Percentiles rank a stretch among this genome's conserved stretches.
These are phyloP conservation scores for Xylariaceae sp. DNA, from an alignment of 2,329 filamentous ascomycete genomes.

Conservation along the genomic window DNA sequence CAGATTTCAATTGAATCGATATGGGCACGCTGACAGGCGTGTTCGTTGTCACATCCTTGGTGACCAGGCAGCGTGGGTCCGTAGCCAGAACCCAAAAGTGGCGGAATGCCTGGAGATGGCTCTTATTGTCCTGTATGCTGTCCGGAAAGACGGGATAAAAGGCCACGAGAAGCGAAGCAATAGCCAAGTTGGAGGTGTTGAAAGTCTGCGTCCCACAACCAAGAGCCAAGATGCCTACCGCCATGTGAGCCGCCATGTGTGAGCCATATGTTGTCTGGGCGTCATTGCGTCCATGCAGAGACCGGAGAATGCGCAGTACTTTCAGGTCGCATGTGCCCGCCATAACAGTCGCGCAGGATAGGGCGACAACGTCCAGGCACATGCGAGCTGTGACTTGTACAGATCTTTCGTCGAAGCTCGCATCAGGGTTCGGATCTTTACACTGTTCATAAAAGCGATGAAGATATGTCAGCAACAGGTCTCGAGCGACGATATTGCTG, in stretches of 20 bases:
- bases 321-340: constrained; percentile 86
- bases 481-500: constrained; percentile 63
- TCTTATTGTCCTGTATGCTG: constrained; percentile 86
- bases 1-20: constrained; percentile 52
- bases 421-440: constrained; percentile 34
- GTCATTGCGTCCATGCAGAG: constrained; percentile 82
- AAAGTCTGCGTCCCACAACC: constrained; percentile 91
- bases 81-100: constrained; percentile 96
- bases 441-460: constrained; percentile 80
- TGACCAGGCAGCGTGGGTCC: constrained; percentile 81
- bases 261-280: constrained; percentile 84
- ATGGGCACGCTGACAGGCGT: constrained; percentile 72
- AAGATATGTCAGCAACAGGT: constrained; percentile 76
- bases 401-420: constrained; percentile 74
- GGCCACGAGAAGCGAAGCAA: constrained; percentile 78
- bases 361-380: constrained; percentile 81
- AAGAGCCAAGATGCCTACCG: constrained; percentile 84
- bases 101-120: constrained; percentile 90
- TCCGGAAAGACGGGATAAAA: constrained; percentile 93
- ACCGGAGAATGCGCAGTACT: constrained; percentile 77
- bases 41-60: constrained; percentile 78
- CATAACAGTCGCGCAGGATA: constrained; percentile 86
- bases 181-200: constrained; percentile 78
- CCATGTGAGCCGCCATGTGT: constrained; percentile 87
- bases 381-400: constrained; percentile 78